Base-by-base conservation (phyloP, 1,284 basidiomycete genomes). In the Xanthoconium separans region DNA sequence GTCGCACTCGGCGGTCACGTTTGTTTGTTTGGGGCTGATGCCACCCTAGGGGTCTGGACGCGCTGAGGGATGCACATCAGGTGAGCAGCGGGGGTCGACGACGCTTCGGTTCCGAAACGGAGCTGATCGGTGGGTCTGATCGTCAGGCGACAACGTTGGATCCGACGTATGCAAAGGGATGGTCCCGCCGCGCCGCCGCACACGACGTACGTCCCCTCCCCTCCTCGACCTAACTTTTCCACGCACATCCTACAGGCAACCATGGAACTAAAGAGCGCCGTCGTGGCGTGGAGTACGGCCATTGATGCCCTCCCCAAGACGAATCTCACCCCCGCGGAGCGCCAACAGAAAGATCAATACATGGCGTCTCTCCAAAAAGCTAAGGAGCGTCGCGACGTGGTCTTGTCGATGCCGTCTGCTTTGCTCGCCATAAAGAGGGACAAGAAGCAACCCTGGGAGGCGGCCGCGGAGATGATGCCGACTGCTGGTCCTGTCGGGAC, bases 161-260 rank as follows among this genome's bases (percentile, higher is more conserved):
- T 8, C 43, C 43, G 10, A n/a, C 6, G 34, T 52, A 57, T 39
- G 47, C 55, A 9, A 51, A 50, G 33, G 47, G 55, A 6, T 47
- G 41, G 50, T 59, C 42, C 11, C 46, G 57, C 6, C 57, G 15
- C 13, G 57, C 43, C 13, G 18, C 57, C n/a, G 46, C 46, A 3
- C 51, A 33, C 22, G 42, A 44, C 4, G 50, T 57, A 5, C 45
- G 45, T 47, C 2, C 22, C 6, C 9, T 10, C 16, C 11, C 37
- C 18, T 10, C 7, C 18, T 15, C 6, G 8, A 34, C 33, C 18
- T 10, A 2, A 8, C 10, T 3, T 27, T 10, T 8, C 15, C 29
- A 27, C 27, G 27, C 27, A 27, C 27, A 6, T 5, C 15, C 10
- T 40, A 34, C 4, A 54, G 50, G 50, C 45, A 20, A 16, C 11